Conservation (phyloP, 495 filamentous ascomycete species). For the Penicillium angulare region DNA sequence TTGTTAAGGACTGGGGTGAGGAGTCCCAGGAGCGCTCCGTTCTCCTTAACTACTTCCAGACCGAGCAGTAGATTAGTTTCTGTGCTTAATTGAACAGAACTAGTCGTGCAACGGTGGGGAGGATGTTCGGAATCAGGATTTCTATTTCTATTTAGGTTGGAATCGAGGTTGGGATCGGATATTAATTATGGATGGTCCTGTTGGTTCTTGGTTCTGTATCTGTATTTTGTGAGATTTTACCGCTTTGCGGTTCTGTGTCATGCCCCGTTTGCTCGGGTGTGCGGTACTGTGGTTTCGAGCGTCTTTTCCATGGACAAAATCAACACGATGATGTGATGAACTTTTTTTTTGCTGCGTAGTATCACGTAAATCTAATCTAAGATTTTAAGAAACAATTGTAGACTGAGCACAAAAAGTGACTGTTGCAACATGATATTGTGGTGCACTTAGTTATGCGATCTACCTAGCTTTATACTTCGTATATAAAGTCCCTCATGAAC, state of each 20-base stretch:
- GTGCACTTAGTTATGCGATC: too few relatives aligned
- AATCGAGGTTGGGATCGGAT: not conserved
- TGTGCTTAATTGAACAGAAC: not conserved
- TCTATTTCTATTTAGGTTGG: too few relatives aligned
- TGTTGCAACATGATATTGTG: too few relatives aligned
- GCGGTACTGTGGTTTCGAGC: conserved; percentile 16
- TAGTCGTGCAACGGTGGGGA: conserved; percentile 13
- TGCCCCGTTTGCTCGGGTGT: conserved; percentile 31
- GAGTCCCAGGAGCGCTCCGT: conserved; percentile 96
- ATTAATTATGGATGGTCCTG: conserved; percentile 1
- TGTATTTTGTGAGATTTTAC: not conserved
- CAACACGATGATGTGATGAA: conserved; percentile 19
- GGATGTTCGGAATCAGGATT: conserved; percentile 3
- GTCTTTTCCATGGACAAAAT: conserved; percentile 20
- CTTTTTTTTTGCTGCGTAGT: not conserved
- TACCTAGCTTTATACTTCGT: too few relatives aligned
- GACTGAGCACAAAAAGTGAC: too few relatives aligned
- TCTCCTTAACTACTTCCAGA: conserved; percentile 99
- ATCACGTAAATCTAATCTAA: not conserved
- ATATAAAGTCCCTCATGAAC: too few relatives aligned
- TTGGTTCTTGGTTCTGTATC: conserved; percentile 1
- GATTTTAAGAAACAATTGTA: too few relatives aligned
- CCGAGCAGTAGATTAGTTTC: conserved; percentile 59
- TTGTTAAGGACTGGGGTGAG: conserved; percentile 99
- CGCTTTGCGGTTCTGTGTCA: conserved; percentile 7